Percentiles rank a stretch among this genome's conserved stretches.
phyloP scores from a whole-genome alignment of 139 green algal genomes.

The Picochlorum costavermella region DNA sequence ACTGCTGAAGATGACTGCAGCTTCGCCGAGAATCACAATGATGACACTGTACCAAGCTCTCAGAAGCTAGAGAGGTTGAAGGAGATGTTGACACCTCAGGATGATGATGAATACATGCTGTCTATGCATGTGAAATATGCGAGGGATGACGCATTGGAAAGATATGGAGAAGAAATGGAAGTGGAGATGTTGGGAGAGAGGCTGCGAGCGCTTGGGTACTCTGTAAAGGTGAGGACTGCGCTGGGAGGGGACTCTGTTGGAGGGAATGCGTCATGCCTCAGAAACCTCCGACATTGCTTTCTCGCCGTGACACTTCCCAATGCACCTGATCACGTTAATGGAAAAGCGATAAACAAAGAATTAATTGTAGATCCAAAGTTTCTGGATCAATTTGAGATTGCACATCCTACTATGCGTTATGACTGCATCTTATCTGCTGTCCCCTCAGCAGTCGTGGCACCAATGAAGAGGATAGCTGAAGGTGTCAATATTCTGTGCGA shows the following conservation, averaged over 20 bases:
- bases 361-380: conserved; percentile 47
- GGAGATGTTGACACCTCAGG: conserved; percentile 19
- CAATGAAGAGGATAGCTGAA: conserved; percentile 18
- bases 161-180: background rate
- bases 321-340: background rate
- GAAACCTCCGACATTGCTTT: conserved; percentile 58
- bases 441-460: conserved; percentile 25
- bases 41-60: background rate
- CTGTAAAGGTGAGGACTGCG: conserved; percentile 33
- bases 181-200: conserved; percentile 28
- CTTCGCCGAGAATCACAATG: background rate
- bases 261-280: conserved; percentile 41
- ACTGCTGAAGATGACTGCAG: background rate
- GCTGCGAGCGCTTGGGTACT: conserved; percentile 29
- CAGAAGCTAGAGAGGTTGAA: background rate
- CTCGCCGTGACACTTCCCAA: conserved; percentile 26
- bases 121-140: conserved; percentile 22
- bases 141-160: conserved; percentile 10
- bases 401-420: conserved; percentile 36
- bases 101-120: conserved; percentile 34
- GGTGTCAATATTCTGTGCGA: conserved; percentile 37
- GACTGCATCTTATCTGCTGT: conserved; percentile 29
- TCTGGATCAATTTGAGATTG: conserved; percentile 55
- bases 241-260: conserved; percentile 31
- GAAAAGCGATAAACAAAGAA: background rate